Conservation (phyloP, 495 filamentous ascomycete genomes). For the Penicillium soppii region DNA sequence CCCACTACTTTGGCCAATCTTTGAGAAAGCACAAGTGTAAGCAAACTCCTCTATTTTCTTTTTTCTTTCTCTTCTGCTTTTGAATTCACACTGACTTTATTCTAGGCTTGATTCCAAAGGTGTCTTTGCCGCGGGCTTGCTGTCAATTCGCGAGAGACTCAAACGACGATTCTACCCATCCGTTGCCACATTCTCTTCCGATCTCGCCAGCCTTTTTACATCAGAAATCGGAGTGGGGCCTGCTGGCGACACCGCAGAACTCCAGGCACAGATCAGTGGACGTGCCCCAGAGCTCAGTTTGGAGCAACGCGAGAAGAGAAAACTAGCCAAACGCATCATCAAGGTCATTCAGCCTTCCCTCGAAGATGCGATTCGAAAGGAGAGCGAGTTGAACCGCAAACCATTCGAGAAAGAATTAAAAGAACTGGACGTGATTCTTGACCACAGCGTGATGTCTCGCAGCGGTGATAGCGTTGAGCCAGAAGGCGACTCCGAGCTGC, state of each 20-base stretch:
- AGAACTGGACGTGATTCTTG: conserved; percentile 71
- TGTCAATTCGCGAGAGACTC: conserved; percentile 61
- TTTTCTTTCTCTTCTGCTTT: background rate
- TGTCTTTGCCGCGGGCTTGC: conserved; percentile 65
- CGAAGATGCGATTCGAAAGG: conserved; percentile 73
- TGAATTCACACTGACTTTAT: conserved; percentile 32
- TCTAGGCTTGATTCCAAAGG: conserved; percentile 70
- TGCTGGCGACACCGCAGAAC: conserved; percentile 51
- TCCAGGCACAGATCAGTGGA: conserved; percentile 53
- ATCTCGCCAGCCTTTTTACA: conserved; percentile 69
- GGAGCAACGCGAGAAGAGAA: conserved; percentile 64
- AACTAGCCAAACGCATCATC: conserved; percentile 78
- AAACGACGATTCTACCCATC: conserved; percentile 73
- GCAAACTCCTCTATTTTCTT: conserved; percentile 25
- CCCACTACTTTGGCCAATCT: conserved; percentile 71
- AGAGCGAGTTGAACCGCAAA: conserved; percentile 71
- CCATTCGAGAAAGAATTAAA: conserved; percentile 67
- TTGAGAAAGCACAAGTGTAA: conserved; percentile 76
- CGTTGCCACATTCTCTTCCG: conserved; percentile 68
- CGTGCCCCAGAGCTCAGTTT: conserved; percentile 56
- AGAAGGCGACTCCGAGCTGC: conserved; percentile 22
- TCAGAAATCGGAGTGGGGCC: conserved; percentile 59
- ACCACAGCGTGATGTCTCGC: conserved; percentile 52
- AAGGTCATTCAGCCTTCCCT: conserved; percentile 74
- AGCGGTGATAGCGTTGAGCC: conserved; percentile 36